Conservation (phyloP, 805 yeast species). For the Yarrowia alimentaria region DNA sequence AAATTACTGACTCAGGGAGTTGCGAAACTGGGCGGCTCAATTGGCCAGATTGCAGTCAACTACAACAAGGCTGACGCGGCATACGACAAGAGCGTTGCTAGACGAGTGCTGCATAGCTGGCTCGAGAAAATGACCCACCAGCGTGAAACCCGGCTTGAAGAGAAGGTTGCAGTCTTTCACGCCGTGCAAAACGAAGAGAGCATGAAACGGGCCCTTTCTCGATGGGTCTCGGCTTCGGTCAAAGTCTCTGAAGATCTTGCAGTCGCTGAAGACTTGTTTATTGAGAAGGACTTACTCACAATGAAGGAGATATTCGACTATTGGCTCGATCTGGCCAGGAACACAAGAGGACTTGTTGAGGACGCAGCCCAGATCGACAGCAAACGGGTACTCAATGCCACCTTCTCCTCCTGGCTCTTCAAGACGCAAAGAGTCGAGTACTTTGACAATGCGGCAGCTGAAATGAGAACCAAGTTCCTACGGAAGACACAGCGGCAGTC, state of each 20-base stretch:
- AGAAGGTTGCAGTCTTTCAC: background rate
- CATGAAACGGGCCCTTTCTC: background rate
- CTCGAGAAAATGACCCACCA: background rate
- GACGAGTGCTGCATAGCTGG: background rate
- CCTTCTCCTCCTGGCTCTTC: conserved; percentile 14
- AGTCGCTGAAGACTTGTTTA: conserved; percentile 9
- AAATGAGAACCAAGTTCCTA: conserved; percentile 1
- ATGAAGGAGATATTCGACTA: conserved; percentile 5
- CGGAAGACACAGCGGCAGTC: conserved; percentile 5
- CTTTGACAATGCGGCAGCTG: conserved; percentile 2
- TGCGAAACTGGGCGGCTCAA: background rate
- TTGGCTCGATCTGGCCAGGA: background rate
- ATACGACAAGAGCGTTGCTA: background rate
- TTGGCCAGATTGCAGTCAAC: background rate
- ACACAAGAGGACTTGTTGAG: background rate
- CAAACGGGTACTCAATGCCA: conserved; percentile 1
- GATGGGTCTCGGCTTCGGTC: background rate
- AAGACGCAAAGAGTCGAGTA: conserved; percentile 2
- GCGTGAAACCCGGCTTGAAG: background rate
- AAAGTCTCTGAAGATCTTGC: conserved; percentile 5
- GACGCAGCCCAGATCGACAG: conserved; percentile 5
- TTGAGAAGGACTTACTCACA: conserved; percentile 12
- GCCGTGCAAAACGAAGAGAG: background rate
- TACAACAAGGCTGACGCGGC: background rate
- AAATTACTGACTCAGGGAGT: background rate